Base-by-base conservation (phyloP, 441 rosid genomes). In the Biscutella auriculata region DNA sequence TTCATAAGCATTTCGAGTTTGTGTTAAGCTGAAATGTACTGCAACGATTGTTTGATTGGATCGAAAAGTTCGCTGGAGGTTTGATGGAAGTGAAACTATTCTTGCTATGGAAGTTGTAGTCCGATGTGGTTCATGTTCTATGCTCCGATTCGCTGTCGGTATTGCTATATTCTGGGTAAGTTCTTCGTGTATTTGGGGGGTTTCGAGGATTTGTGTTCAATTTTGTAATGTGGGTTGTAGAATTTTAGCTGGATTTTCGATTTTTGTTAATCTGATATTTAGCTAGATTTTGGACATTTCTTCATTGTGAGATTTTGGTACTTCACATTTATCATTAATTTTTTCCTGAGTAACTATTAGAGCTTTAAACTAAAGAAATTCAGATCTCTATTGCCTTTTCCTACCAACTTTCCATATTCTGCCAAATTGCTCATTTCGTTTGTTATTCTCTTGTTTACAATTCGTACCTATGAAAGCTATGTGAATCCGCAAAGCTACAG, bases 41-140 rank as follows among this genome's bases (percentile, higher is more conserved):
- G 17, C 4, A 13, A 40, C n/a, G 41, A 6, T 5, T 32, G 6
- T 65, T 46, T 58, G 60, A 58, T 36, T 51, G 44, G 41, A 53
- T 61, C 70, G 78, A 68, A 49, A 68, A 68, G 16, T 71, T 69
- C 23, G 70, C 71, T 23, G 58, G 77, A 35, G 73, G 67, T 79
- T 83, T 82, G 76, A 88, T 83, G 95, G 95, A 75, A 84, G 76
- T 76, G 65, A 63, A 67, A 67, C 70, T 71, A 53, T 57, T 57
- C 11, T 72, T 78, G 72, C 77, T 82, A 92, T 92, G 98, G 98
- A 84, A 95, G 47, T 75, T 63, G 29, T 72, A 45, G 47, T 53
- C 49, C 78, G 58, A 21, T 46, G 63, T 41, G 37, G 79, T 63
- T 62, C 81, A 66, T 76, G 77, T 47, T 26, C 63, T 40, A 48